Evolutionary conservation across 2,329 filamentous ascomycete genomes (phyloP).

Genomic region (Cytospora leucostoma): DNA sequence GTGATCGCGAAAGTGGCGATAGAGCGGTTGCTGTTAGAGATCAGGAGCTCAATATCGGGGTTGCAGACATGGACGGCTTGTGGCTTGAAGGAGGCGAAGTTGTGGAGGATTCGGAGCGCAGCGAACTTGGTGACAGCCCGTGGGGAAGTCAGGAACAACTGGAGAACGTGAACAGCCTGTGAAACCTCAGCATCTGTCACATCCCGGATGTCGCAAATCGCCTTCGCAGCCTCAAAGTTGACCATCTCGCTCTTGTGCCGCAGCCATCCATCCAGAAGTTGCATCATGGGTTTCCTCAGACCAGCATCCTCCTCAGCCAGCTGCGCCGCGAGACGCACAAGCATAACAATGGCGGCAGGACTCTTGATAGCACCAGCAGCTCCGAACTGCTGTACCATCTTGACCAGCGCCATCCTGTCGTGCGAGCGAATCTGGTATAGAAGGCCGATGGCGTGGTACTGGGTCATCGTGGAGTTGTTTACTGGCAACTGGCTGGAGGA

Average conservation of each 20-base stretch:
- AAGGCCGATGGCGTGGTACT: slow-evolving; percentile 97
- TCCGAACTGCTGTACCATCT: slow-evolving; percentile 99
- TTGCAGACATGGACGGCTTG: slow-evolving; percentile 91
- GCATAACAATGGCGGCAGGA: slow-evolving; percentile 86
- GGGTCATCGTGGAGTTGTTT: slow-evolving; percentile 94
- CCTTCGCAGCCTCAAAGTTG: slow-evolving; percentile 98
- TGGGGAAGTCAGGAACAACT: slow-evolving; percentile 94
- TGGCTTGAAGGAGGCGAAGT: slow-evolving; percentile 95
- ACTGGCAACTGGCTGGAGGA: slow-evolving; percentile 73
- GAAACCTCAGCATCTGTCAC: slow-evolving; percentile 88
- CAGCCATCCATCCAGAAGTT: slow-evolving; percentile 93
- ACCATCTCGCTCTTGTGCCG: slow-evolving; percentile 99
- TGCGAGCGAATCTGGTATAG: slow-evolving; percentile 97
- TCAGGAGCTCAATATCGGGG: slow-evolving; percentile 93
- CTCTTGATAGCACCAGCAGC: slow-evolving; percentile 91
- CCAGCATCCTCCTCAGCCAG: slow-evolving; percentile 90
- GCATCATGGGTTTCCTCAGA: slow-evolving; percentile 93
- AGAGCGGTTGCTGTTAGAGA: slow-evolving; percentile 94
- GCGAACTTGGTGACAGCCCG: slow-evolving; percentile 97
- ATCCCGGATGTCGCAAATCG: slow-evolving; percentile 92
- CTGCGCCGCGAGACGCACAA: slow-evolving; percentile 90
- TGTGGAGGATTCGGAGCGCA: slow-evolving; percentile 92
- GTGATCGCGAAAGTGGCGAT: slow-evolving; percentile 99
- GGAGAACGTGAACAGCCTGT: slow-evolving; percentile 91
- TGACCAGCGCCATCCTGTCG: slow-evolving; percentile 96